Evolutionary conservation across 768 basidiomycete species (phyloP), one percentile per base, ranked within the genome.

Genomic region (Hypholoma fasciculare): DNA sequence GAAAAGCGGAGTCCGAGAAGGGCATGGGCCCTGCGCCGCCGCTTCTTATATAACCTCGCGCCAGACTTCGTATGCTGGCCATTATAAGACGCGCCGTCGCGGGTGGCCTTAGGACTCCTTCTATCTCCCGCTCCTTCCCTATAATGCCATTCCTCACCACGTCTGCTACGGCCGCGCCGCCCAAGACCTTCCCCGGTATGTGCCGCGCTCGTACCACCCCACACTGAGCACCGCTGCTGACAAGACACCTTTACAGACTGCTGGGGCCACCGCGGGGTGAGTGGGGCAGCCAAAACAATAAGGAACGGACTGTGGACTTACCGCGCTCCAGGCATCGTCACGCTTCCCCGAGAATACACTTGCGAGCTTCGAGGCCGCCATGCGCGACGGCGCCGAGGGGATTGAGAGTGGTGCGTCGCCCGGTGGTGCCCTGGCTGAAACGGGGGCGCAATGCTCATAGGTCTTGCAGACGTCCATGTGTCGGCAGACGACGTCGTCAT

Each of bases 321-420:
- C 46, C 46, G 46, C 26, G 26, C 58, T 42, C 57, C 65, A 94
- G 93, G 94, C 94, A 48, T 94, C 92, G 23, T 84, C 91, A 20
- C 78, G 82, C 16, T 94, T 83, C 73, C 93, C 94, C 4, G 96
- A 98, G 75, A 98, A 98, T 79, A 96, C 95, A 49, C 83, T 95
- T 61, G 92, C 92, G 37, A 94, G 92, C 76, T 98, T 98, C 75
- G 88, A 93, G 71, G 92, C 91, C 62, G 96, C 96, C 69, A 94
- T 97, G 61, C 86, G 87, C 48, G 95, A 97, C 76, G 96, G 96
- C 59, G 90, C 94, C 47, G 94, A 99, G 71, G 96, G 82, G 65
- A 96, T 99, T 68, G 96, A 99, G 83, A 95, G 92, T 72, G 96
- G 96, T 97, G 95, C 12, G 56, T 57, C 51, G 17, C 26, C 16